A percentile compares a stretch with the other conserved stretches of the same genome.
Conservation (phyloP, 768 basidiomycete genomes). For the Leccinum rimulosum region DNA sequence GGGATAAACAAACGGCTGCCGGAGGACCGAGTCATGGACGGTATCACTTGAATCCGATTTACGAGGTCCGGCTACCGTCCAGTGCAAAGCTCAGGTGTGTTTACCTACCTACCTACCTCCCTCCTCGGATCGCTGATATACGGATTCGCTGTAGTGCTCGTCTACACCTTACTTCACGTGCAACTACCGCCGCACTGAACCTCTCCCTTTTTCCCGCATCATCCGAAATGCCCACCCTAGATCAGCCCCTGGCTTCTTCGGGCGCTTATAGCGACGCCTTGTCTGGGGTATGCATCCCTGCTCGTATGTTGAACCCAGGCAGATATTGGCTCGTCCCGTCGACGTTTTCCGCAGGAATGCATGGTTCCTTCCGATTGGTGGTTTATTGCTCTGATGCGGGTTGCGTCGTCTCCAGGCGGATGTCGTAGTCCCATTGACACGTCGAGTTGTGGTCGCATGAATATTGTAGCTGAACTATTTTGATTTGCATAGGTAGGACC, state of each 20-base stretch:
- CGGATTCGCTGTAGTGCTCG: constrained; percentile 50
- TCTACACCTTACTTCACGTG: constrained; percentile 52
- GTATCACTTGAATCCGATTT: constrained; percentile 71
- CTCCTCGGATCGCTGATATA: background rate
- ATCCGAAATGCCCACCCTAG: constrained; percentile 19
- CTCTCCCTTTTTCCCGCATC: constrained; percentile 52
- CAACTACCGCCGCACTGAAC: constrained; percentile 51
- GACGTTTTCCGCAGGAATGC: constrained; percentile 61
- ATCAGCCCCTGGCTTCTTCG: constrained; percentile 57
- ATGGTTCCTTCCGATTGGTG: constrained; percentile 56
- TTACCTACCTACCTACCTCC: constrained; percentile 25
- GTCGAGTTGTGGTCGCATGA: background rate
- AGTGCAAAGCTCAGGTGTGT: constrained; percentile 58
- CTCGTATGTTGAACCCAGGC: constrained; percentile 49
- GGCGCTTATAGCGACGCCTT: constrained; percentile 77
- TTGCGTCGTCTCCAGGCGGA: constrained; percentile 17
- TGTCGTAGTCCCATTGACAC: background rate
- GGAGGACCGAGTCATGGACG: constrained; percentile 65
- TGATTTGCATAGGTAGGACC: background rate
- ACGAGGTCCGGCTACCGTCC: constrained; percentile 54
- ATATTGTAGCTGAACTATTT: background rate
- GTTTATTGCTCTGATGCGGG: constrained; percentile 50
- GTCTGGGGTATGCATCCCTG: constrained; percentile 66
- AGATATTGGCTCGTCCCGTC: constrained; percentile 74
- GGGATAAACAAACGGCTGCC: constrained; percentile 57